These are phyloP conservation scores for Aspergillus brasiliensis DNA, from an alignment of 2,329 filamentous ascomycete species.

Conservation along the genomic window DNA sequence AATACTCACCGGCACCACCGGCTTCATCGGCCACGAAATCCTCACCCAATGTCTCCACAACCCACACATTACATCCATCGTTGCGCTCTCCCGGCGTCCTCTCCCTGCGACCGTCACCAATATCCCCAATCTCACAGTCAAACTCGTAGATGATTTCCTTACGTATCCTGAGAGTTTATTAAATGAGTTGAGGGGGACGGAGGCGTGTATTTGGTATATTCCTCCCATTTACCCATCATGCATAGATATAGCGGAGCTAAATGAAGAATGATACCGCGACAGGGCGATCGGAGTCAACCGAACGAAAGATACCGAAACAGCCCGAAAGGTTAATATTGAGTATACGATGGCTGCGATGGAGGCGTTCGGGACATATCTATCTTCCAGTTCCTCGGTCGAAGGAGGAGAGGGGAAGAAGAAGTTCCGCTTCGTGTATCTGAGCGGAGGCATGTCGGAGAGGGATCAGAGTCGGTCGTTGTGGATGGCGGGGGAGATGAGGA, in stretches of 20 bases:
- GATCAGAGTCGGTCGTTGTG: constrained; percentile 43
- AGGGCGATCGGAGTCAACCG: constrained; percentile 6
- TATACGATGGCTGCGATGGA: constrained; percentile 36
- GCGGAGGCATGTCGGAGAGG: constrained; percentile 41
- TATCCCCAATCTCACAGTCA: constrained; percentile 53
- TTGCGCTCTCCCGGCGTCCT: constrained; percentile 54
- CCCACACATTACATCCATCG: constrained; percentile 54
- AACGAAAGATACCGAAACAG: constrained; percentile 19
- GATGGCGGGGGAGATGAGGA: constrained; percentile 32
- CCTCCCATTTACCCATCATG: background rate
- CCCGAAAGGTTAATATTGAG: constrained; percentile 33
- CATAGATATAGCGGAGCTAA: too few relatives aligned
- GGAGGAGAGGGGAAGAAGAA: constrained; percentile 15
- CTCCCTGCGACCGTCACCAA: constrained; percentile 46
- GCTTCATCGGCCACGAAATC: constrained; percentile 58
- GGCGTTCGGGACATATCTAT: constrained; percentile 28
- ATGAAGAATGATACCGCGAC: background rate
- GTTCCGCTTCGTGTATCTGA: constrained; percentile 50
- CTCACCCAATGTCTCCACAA: constrained; percentile 55
- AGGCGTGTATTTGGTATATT: constrained; percentile 50
- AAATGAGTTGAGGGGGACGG: constrained; percentile 43
- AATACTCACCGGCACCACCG: constrained; percentile 62
- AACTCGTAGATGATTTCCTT: constrained; percentile 58
- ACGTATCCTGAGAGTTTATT: constrained; percentile 52
- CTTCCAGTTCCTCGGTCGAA: constrained; percentile 1